Evolutionary conservation across 257 asterid species (phyloP), one percentile per base, ranked within the genome.

Genomic region (Marsdenia floribunda): DNA sequence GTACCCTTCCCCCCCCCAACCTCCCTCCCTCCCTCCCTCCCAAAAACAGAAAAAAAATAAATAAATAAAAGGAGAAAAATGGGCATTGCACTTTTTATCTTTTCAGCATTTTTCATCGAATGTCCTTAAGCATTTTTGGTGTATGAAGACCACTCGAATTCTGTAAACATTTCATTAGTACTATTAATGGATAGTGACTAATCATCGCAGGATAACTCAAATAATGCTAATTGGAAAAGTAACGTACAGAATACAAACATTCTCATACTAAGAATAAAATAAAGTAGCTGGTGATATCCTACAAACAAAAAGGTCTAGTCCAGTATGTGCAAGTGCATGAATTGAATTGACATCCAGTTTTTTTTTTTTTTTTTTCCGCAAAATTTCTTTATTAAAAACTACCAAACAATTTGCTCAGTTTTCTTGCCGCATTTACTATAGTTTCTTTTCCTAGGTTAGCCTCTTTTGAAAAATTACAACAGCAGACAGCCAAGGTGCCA

Each of bases 401-500:
- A 21, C 19, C 18, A 60, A 49, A 58, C 19, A 60, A 60, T 33
- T 49, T 44, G 57, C 33, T 26, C 21, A 33, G 24, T 64, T 22
- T 14, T 37, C 72, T 21, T 49, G 55, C 59, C 69, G 38, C 42
- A 22, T 68, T 22, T 18, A 38, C 40, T 29, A 3, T 29, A 12
- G 63, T 19, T 29, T n/a, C 10, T 13, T 67, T 15, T 24, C 59
- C 74, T n/a, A 24, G 50, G 29, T 57, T 65, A 16, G 2, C 13
- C 55, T 22, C 57, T 73, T 49, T 21, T 22, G 49, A 47, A 33
- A 63, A 44, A n/a, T 55, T 74, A 63, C 77, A 67, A 55, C 66
- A 24, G 68, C 13, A 24, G 21, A 59, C 15, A 26, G 33, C 76
- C n/a, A 38, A 68, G 33, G 42, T 19, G 18, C 24, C 33, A 58